phyloP scores from a whole-genome alignment of 495 filamentous ascomycete genomes.

The Aspergillus carlsbadensis region DNA sequence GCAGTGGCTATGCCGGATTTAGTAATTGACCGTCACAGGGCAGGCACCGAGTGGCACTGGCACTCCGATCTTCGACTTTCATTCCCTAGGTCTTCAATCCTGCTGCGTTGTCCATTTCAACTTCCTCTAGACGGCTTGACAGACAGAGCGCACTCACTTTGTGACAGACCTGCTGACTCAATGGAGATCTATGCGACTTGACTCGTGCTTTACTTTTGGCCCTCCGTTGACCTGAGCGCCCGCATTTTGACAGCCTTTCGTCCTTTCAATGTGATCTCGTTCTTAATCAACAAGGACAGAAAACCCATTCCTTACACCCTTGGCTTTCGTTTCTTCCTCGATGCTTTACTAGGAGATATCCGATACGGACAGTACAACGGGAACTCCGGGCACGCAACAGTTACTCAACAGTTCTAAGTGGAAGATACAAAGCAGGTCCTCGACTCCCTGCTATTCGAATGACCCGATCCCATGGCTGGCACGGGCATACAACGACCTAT shows the following conservation, averaged over 20 bases:
- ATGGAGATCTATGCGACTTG: background rate
- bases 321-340: slow-evolving; percentile 4
- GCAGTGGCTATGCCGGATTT: background rate
- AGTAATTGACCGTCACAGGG: background rate
- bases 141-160: background rate
- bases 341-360: background rate
- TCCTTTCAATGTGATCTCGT: background rate
- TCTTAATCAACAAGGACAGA: background rate
- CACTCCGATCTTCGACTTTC: background rate
- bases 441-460: slow-evolving; percentile 35
- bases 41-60: slow-evolving; percentile 2
- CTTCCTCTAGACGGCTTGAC: background rate
- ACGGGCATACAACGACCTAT: slow-evolving; percentile 48
- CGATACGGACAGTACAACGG: slow-evolving; percentile 16
- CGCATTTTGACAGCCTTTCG: background rate
- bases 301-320: background rate
- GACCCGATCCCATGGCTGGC: slow-evolving; percentile 46
- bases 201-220: background rate
- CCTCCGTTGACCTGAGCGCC: slow-evolving; percentile 7
- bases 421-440: slow-evolving; percentile 22
- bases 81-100: slow-evolving; percentile 1
- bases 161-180: slow-evolving; percentile 4
- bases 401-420: slow-evolving; percentile 12
- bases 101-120: slow-evolving; percentile 5
- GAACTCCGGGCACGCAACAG: slow-evolving; percentile 19